Percentiles rank a stretch among this genome's conserved stretches.
Evolutionary conservation across 1,139 yeast genomes (phyloP).

Genomic region (Insectozyma bohioensis): DNA sequence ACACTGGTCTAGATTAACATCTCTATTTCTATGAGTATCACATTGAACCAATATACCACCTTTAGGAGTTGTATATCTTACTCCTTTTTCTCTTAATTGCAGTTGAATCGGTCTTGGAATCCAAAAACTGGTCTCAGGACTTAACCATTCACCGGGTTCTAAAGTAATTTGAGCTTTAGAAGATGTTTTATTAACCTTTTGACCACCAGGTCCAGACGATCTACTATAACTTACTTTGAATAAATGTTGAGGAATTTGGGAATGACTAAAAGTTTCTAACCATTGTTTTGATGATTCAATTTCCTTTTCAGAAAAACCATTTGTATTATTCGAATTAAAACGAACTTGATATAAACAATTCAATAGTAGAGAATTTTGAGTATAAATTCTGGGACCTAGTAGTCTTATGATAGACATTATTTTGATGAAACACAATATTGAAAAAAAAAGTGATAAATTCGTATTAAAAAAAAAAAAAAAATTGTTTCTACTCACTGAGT

Average conservation of each 20-base stretch:
- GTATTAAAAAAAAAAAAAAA: not conserved
- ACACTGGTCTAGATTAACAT: constrained; percentile 58
- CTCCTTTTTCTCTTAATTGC: constrained; percentile 39
- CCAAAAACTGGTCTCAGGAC: constrained; percentile 51
- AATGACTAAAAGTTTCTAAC: constrained; percentile 35
- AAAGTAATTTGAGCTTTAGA: constrained; percentile 75
- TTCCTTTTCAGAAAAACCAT: constrained; percentile 18
- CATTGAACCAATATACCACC: constrained; percentile 65
- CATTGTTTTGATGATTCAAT: constrained; percentile 41
- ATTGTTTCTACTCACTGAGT: not conserved
- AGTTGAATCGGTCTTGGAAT: constrained; percentile 54
- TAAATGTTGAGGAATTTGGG: constrained; percentile 46
- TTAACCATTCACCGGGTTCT: constrained; percentile 45
- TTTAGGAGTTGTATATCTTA: constrained; percentile 56
- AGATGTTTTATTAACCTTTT: constrained; percentile 82
- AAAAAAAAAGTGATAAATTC: no score
- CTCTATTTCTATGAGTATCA: constrained; percentile 60
- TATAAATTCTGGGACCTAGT: no score
- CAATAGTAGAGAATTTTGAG: no score
- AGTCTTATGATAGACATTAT: no score
- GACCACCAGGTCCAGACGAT: constrained; percentile 95
- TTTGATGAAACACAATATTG: not conserved
- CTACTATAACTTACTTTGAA: constrained; percentile 63
- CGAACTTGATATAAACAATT: not conserved
- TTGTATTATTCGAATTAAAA: constrained; percentile 1